A percentile compares a stretch with the other conserved stretches of the same genome.
phyloP scores from a whole-genome alignment of 2,329 filamentous ascomycete species.

The Monilinia polystroma region DNA sequence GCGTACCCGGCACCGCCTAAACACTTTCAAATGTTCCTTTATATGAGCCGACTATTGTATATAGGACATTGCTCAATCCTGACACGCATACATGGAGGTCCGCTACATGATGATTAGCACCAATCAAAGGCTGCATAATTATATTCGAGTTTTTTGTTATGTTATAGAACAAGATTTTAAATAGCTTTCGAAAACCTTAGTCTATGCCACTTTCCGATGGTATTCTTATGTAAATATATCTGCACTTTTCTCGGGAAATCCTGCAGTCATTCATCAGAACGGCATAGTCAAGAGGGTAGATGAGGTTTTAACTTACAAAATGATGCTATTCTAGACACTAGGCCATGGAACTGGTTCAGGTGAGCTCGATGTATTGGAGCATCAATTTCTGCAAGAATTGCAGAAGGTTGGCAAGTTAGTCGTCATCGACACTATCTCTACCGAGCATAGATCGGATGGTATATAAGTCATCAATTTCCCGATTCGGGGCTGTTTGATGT shows the following conservation, averaged over 20 bases:
- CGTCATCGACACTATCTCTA: neutral
- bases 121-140: constrained; percentile 15
- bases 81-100: neutral
- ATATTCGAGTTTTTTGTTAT: neutral
- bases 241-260: neutral
- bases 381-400: neutral
- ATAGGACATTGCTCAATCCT: neutral
- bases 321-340: neutral
- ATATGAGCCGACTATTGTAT: neutral
- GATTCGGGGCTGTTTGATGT: neutral
- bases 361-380: neutral
- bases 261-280: neutral
- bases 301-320: neutral
- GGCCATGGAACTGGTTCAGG: neutral
- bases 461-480: neutral
- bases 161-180: neutral
- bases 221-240: neutral
- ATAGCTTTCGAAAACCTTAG: neutral
- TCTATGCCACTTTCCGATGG: neutral
- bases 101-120: neutral
- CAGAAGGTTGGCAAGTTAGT: neutral
- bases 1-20: neutral
- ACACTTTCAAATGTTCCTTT: neutral
- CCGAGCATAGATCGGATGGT: neutral
- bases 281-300: neutral